These are phyloP conservation scores for Byssothecium circinans DNA, from an alignment of 2,329 filamentous ascomycete genomes.

Conservation along the genomic window DNA sequence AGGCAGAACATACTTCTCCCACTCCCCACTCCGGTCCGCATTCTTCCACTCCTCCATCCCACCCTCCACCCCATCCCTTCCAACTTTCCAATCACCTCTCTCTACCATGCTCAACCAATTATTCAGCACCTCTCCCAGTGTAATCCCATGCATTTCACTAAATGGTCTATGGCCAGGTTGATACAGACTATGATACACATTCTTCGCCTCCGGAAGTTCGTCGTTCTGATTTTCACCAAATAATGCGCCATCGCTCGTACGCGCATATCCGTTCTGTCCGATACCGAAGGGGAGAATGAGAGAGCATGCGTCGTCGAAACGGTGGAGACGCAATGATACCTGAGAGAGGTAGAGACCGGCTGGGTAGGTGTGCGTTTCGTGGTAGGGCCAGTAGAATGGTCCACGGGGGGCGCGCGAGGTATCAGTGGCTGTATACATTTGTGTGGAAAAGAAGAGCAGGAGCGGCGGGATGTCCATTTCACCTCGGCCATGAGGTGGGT, in stretches of 20 bases:
- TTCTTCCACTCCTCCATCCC: constrained; percentile 23
- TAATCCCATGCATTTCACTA: constrained; percentile 8
- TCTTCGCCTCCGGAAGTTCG: constrained; percentile 1
- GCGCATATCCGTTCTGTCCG: constrained; percentile 17
- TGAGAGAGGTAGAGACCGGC: constrained; percentile 18
- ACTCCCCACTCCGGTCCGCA: constrained; percentile 16
- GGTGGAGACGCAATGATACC: background rate
- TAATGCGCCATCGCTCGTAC: constrained; percentile 16
- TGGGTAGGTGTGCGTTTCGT: constrained; percentile 7
- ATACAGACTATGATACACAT: constrained; percentile 13
- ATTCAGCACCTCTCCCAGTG: constrained; percentile 14
- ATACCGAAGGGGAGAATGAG: constrained; percentile 22
- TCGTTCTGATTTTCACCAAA: constrained; percentile 11
- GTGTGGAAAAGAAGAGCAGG: constrained; percentile 10
- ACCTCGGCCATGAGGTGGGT: background rate
- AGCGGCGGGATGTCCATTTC: background rate
- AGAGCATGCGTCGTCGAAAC: constrained; percentile 13
- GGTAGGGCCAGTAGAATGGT: constrained; percentile 7
- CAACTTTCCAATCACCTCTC: constrained; percentile 21
- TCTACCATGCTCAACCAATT: constrained; percentile 24
- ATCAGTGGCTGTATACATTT: background rate
- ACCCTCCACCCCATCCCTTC: constrained; percentile 17
- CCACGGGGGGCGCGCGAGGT: background rate
- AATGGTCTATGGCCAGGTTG: constrained; percentile 17
- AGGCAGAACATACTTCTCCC: constrained; percentile 17